A percentile compares a stretch with the other conserved stretches of the same genome.
These are phyloP conservation scores for Astrothelium macrocarpum DNA, from an alignment of 495 filamentous ascomycete genomes.

Conservation along the genomic window DNA sequence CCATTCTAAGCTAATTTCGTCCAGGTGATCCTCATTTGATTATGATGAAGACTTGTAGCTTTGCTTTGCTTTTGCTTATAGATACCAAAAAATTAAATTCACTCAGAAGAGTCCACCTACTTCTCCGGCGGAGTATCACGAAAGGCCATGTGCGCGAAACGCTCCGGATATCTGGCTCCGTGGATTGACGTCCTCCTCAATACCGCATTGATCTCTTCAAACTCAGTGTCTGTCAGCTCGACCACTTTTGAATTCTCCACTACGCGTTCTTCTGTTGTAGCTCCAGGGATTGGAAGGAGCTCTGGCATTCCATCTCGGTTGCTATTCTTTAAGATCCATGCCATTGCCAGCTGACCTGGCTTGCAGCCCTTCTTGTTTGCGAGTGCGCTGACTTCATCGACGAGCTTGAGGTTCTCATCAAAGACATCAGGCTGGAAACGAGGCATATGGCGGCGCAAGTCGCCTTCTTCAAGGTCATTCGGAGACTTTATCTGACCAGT, in stretches of 20 bases:
- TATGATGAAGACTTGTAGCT: too few species aligned
- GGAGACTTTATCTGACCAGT: constrained; percentile 53
- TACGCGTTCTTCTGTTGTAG: constrained; percentile 35
- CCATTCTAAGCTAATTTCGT: too few species aligned
- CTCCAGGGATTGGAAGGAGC: constrained; percentile 80
- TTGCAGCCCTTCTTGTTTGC: constrained; percentile 62
- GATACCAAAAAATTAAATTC: too few species aligned
- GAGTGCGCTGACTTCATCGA: constrained; percentile 53
- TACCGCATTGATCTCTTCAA: constrained; percentile 32
- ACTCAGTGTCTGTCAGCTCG: constrained; percentile 28
- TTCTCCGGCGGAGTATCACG: constrained; percentile 10
- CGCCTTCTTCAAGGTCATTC: constrained; percentile 52
- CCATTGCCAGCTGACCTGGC: constrained; percentile 66
- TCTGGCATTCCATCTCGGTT: constrained; percentile 51
- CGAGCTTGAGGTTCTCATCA: constrained; percentile 62
- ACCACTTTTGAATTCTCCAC: constrained; percentile 32
- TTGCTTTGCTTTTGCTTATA: too few species aligned
- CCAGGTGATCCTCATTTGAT: too few species aligned
- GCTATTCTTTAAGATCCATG: constrained; percentile 54
- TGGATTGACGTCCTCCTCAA: constrained; percentile 23
- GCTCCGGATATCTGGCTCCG: constrained; percentile 29
- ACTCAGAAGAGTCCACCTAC: background rate
- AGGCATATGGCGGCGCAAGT: constrained; percentile 45
- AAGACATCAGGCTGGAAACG: constrained; percentile 64
- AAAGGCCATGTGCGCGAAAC: constrained; percentile 7